These are phyloP conservation scores for Mycosphaerella sp. DNA, from an alignment of 2,329 filamentous ascomycete genomes.

Conservation along the genomic window DNA sequence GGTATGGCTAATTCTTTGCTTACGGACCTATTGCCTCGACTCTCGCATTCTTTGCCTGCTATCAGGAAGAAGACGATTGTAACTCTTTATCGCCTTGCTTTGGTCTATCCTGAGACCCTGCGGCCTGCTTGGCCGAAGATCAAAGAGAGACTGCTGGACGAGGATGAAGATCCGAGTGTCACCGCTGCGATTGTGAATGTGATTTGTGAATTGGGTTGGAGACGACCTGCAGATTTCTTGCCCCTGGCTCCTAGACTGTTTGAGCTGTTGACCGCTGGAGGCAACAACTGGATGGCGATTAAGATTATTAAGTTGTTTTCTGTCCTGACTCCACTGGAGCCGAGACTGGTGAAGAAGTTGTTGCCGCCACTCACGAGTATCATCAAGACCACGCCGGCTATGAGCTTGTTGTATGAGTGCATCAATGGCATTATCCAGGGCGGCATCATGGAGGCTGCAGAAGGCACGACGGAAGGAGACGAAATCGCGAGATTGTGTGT, in stretches of 20 bases:
- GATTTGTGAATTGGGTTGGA: constrained; percentile 90
- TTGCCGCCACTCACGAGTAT: constrained; percentile 85
- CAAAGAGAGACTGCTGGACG: constrained; percentile 86
- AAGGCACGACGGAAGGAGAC: constrained; percentile 74
- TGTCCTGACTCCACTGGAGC: constrained; percentile 85
- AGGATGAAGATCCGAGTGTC: constrained; percentile 82
- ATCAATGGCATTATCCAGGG: constrained; percentile 98
- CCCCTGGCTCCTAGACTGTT: constrained; percentile 87
- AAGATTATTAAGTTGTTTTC: constrained; percentile 99
- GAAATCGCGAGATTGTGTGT: constrained; percentile 91
- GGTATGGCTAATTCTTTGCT: constrained; percentile 86
- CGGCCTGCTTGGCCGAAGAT: constrained; percentile 95
- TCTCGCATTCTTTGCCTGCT: constrained; percentile 77
- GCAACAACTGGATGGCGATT: constrained; percentile 99
- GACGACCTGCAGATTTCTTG: constrained; percentile 86
- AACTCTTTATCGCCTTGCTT: constrained; percentile 82
- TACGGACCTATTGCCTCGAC: constrained; percentile 74
- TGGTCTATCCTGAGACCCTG: constrained; percentile 95
- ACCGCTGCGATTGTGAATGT: constrained; percentile 96
- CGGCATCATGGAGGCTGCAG: constrained; percentile 78
- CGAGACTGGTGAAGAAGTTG: constrained; percentile 82
- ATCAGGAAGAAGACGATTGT: constrained; percentile 96
- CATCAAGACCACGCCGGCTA: constrained; percentile 89
- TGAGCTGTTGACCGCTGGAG: constrained; percentile 81
- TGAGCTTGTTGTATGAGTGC: constrained; percentile 98